A percentile compares a stretch with the other conserved stretches of the same genome.
Evolutionary conservation across 192 early-diverging fungal species (phyloP).

Genomic region (Podila epicladia): DNA sequence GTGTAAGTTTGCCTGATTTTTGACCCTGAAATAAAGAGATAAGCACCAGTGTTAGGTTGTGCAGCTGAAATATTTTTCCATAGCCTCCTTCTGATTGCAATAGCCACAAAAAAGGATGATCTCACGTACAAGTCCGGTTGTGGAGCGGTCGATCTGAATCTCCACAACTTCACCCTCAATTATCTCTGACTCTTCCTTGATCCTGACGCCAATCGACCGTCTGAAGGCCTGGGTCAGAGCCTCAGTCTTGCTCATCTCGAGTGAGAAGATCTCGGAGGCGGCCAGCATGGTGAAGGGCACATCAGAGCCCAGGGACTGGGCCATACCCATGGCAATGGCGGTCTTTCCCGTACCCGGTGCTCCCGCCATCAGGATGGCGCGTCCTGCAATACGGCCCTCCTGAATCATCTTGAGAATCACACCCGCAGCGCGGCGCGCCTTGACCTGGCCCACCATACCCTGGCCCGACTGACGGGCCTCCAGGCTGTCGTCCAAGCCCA

Average conservation of each 20-base stretch:
- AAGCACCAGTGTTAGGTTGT: neutral
- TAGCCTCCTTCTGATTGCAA: neutral
- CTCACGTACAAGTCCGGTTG: slow-evolving; percentile 80
- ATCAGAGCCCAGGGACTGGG: slow-evolving; percentile 91
- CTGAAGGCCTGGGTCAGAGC: slow-evolving; percentile 98
- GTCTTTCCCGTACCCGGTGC: slow-evolving; percentile 99
- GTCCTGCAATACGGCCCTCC: slow-evolving; percentile 94
- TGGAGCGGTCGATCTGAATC: slow-evolving; percentile 94
- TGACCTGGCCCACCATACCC: slow-evolving; percentile 97
- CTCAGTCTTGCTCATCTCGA: slow-evolving; percentile 99
- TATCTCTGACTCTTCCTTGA: slow-evolving; percentile 98
- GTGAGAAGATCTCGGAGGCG: slow-evolving; percentile 97
- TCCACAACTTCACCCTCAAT: slow-evolving; percentile 99
- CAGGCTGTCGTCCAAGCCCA: slow-evolving; percentile 94
- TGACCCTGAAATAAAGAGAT: slow-evolving; percentile 65
- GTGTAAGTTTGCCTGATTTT: slow-evolving; percentile 96
- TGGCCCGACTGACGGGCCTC: slow-evolving; percentile 88
- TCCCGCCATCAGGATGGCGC: slow-evolving; percentile 97
- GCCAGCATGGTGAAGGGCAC: slow-evolving; percentile 99
- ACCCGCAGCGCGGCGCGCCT: slow-evolving; percentile 96
- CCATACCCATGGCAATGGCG: slow-evolving; percentile 99
- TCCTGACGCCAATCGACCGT: slow-evolving; percentile 95
- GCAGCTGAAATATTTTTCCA: neutral
- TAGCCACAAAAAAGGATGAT: neutral
- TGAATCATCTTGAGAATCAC: slow-evolving; percentile 97